A percentile compares a stretch with the other conserved stretches of the same genome.
These are phyloP conservation scores for Phaseolus coccineus DNA, from an alignment of 331 rosid genomes.

Conservation along the genomic window DNA sequence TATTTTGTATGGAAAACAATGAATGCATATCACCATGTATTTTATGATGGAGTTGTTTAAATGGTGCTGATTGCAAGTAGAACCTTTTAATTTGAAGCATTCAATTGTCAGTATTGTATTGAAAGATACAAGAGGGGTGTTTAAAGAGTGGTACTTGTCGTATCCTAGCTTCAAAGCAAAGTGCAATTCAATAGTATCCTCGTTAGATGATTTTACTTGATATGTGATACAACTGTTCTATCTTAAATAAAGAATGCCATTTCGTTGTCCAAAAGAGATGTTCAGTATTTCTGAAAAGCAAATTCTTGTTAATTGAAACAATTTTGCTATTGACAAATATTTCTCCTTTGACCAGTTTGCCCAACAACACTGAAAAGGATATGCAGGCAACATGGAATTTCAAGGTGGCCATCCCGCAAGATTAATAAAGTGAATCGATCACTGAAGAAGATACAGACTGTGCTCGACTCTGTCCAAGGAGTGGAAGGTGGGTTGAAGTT, in stretches of 20 bases:
- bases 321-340: constrained; percentile 24
- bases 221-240: not conserved
- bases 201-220: constrained; percentile 30
- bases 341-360: constrained; percentile 66
- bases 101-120: constrained; percentile 23
- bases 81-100: constrained; percentile 32
- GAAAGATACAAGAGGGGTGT: constrained; percentile 25
- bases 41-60: constrained; percentile 31
- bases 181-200: constrained; percentile 27
- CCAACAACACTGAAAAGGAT: constrained; percentile 95
- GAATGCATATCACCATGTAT: constrained; percentile 3
- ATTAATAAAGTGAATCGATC: constrained; percentile 87
- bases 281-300: constrained; percentile 24
- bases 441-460: constrained; percentile 72
- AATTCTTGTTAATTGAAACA: constrained; percentile 26
- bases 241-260: constrained; percentile 26
- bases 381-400: constrained; percentile 92
- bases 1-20: not conserved
- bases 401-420: constrained; percentile 95
- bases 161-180: constrained; percentile 24
- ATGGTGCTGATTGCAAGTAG: constrained; percentile 37
- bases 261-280: constrained; percentile 24
- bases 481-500: constrained; percentile 78
- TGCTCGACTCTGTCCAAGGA: constrained; percentile 84
- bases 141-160: constrained; percentile 20